phyloP scores from a whole-genome alignment of 2,329 filamentous ascomycete species.

The Sphaerulina vaccinii region DNA sequence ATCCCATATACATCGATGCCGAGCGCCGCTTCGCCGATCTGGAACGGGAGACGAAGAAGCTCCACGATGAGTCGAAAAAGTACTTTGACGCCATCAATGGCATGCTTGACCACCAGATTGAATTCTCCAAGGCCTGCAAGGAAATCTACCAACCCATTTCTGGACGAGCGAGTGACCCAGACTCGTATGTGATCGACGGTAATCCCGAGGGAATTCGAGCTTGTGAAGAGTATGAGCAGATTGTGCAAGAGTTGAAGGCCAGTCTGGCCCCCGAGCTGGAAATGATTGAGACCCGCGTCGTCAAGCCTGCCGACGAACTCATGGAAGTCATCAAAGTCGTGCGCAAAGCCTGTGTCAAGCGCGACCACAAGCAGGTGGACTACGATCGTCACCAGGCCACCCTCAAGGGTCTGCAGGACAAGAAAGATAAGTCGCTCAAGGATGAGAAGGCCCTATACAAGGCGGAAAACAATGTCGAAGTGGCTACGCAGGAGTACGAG shows the following conservation, averaged over 20 bases:
- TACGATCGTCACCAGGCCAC: conserved; percentile 82
- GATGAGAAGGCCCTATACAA: conserved; percentile 98
- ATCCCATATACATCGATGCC: conserved; percentile 90
- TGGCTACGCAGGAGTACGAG: conserved; percentile 92
- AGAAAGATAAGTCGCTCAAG: conserved; percentile 94
- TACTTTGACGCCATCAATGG: conserved; percentile 98
- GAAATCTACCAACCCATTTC: conserved; percentile 99
- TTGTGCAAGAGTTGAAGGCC: conserved; percentile 86
- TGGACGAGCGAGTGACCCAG: conserved; percentile 88
- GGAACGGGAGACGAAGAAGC: conserved; percentile 91
- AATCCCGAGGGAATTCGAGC: conserved; percentile 91
- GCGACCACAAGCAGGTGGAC: conserved; percentile 96
- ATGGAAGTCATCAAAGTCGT: conserved; percentile 94
- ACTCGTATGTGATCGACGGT: conserved; percentile 75
- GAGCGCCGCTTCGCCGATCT: conserved; percentile 87
- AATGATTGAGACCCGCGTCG: conserved; percentile 91
- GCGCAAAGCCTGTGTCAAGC: conserved; percentile 81
- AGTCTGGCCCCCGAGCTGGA: conserved; percentile 89
- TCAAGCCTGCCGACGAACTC: conserved; percentile 88
- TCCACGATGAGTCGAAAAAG: conserved; percentile 95
- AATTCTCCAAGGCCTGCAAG: conserved; percentile 92
- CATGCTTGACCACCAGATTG: conserved; percentile 97
- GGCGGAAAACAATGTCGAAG: conserved; percentile 85
- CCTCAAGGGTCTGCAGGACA: conserved; percentile 93
- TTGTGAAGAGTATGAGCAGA: conserved; percentile 92